Evolutionary conservation across 164 flowering plant genomes (phyloP).

Genomic region (Dillenia suffruticosa): DNA sequence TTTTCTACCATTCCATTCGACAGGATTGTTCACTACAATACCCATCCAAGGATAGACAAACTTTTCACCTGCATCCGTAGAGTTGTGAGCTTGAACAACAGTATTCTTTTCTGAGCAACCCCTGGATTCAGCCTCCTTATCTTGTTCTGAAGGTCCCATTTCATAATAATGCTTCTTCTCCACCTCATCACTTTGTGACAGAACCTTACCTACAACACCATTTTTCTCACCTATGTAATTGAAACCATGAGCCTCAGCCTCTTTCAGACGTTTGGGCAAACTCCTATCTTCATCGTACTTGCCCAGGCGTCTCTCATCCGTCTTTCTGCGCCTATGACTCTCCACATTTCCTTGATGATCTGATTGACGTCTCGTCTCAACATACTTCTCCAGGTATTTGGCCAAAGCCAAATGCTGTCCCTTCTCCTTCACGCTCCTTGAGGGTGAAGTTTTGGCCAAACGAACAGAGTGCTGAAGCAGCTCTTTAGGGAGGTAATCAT

Average conservation of each 20-base stretch:
- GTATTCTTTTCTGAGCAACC: background rate
- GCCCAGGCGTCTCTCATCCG: too few relatives aligned
- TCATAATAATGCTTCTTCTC: too few relatives aligned
- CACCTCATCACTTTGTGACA: too few relatives aligned
- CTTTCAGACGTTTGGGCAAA: too few relatives aligned
- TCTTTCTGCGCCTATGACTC: too few relatives aligned
- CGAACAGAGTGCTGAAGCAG: constrained; percentile 38
- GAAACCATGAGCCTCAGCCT: too few relatives aligned
- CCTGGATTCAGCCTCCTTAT: background rate
- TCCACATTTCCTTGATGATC: too few relatives aligned
- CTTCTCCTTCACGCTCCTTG: constrained; percentile 22
- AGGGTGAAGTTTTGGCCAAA: constrained; percentile 18
- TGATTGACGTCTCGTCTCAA: background rate
- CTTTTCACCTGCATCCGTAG: constrained; percentile 11
- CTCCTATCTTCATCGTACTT: too few relatives aligned
- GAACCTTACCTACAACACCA: too few relatives aligned
- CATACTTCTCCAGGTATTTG: constrained; percentile 26
- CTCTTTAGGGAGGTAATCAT: constrained; percentile 25
- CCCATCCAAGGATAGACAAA: constrained; percentile 64
- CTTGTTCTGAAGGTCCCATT: background rate
- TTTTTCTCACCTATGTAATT: too few relatives aligned
- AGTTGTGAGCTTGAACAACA: background rate
- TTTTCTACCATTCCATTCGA: constrained; percentile 21
- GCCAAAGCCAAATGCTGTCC: constrained; percentile 36
- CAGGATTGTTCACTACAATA: constrained; percentile 45